Percentiles rank a stretch among this genome's conserved stretches.
Conservation (phyloP, 1,284 basidiomycete species). For the Neolentinus lepideus region DNA sequence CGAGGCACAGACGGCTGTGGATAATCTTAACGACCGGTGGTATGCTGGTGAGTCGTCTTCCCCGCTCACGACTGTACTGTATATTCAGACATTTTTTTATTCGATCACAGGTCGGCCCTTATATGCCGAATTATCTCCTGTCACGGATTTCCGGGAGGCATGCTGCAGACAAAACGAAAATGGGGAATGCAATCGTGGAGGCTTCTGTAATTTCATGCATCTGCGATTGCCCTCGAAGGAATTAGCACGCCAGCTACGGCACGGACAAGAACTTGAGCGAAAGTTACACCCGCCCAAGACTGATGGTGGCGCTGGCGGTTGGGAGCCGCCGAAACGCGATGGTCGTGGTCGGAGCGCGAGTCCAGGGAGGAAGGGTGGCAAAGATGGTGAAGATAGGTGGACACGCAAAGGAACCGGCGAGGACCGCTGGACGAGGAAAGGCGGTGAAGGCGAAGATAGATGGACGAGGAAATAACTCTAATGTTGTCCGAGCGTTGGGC, state of each 20-base stretch:
- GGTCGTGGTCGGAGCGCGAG: constrained; percentile 53
- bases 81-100: neutral
- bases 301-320: constrained; percentile 63
- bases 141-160: constrained; percentile 98
- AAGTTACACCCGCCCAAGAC: constrained; percentile 60
- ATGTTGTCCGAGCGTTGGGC: neutral
- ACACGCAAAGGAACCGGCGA: constrained; percentile 22
- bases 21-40: constrained; percentile 94
- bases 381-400: constrained; percentile 70
- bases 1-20: constrained; percentile 91
- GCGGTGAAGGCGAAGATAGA: constrained; percentile 2
- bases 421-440: constrained; percentile 41
- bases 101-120: constrained; percentile 71
- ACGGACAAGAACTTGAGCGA: constrained; percentile 80
- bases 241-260: constrained; percentile 71
- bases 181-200: constrained; percentile 92
- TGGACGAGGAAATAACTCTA: constrained; percentile 27
- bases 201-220: constrained; percentile 99
- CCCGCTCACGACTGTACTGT: constrained; percentile 2
- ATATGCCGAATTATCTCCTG: constrained; percentile 97
- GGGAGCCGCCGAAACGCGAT: constrained; percentile 69
- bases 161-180: constrained; percentile 98
- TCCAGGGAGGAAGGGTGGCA: constrained; percentile 50
- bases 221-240: constrained; percentile 81
- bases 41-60: constrained; percentile 73